A percentile compares a stretch with the other conserved stretches of the same genome.
phyloP scores from a whole-genome alignment of 306 rosid species.

The Mimosa pudica region DNA sequence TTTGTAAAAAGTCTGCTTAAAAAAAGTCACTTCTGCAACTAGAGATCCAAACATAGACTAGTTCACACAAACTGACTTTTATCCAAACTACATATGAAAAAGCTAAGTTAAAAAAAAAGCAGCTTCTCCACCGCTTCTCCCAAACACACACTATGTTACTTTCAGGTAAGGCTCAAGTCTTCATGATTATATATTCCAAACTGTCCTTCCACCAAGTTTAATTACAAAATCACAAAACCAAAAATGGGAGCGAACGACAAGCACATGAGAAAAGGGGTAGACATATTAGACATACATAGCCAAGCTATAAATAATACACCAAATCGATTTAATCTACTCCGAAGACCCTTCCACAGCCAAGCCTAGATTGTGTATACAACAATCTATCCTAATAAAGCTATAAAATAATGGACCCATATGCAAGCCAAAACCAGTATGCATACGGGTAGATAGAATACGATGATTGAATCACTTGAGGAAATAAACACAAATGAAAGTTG shows the following conservation, averaged over 20 bases:
- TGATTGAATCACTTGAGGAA: background rate
- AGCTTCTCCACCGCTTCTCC: too few relatives aligned
- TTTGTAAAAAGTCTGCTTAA: too few relatives aligned
- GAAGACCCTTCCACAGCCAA: constrained; percentile 4
- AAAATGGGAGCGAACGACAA: constrained; percentile 41
- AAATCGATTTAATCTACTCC: constrained; percentile 2
- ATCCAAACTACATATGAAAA: too few relatives aligned
- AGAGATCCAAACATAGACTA: too few relatives aligned
- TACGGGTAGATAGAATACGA: constrained; percentile 22
- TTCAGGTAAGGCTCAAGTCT: background rate
- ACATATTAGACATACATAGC: background rate
- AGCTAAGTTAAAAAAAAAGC: too few relatives aligned
- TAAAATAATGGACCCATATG: constrained; percentile 41
- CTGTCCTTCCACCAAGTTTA: background rate
- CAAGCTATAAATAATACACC: constrained; percentile 2
- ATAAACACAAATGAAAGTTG: constrained; percentile 10
- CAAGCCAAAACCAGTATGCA: constrained; percentile 33
- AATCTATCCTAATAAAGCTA: constrained; percentile 35
- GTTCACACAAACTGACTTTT: too few relatives aligned
- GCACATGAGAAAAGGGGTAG: constrained; percentile 37
- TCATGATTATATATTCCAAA: background rate
- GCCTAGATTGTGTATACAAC: constrained; percentile 40
- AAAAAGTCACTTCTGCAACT: too few relatives aligned
- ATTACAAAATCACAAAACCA: background rate
- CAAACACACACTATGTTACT: too few relatives aligned